Evolutionary conservation across 1,284 basidiomycete genomes (phyloP), one percentile per base, ranked within the genome.

Genomic region (Meira miltonrushii): DNA sequence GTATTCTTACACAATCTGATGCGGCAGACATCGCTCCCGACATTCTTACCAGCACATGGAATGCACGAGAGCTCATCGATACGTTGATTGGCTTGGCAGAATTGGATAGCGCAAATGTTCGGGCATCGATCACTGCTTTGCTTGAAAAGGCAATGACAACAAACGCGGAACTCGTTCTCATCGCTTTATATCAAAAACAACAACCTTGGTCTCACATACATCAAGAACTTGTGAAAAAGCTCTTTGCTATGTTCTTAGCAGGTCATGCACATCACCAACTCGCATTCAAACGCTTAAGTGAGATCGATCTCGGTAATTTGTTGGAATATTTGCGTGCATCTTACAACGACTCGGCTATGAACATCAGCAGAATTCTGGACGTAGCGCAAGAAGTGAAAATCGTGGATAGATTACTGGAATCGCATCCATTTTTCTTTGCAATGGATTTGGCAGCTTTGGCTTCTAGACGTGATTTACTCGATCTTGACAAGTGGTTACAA

Each of bases 231-330:
- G 87, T 89, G 15, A 85, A 88, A 55, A 89, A 89, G 72, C 83
- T 98, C 25, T 82, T 97, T 53, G 84, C 86, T 47, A 89, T 93
- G 85, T 97, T 98, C 82, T 83, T 98, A 50, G 87, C 86, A 19
- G 89, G 91, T 5, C 89, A 95, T 74, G 91, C 92, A 7, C 92
- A 92, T 67, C 90, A 94, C 69, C 90, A 94, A 68, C 85, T 98
- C 21, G 93, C 97, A 59, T 97, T 98, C 81, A 90, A 94, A 86
- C 85, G 91, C 59, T 86, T 98, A 61, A 94, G 90, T 88, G 89
- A 93, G 73, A 88, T 89, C 52, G 86, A 93, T 71, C 88, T 88
- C 1, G 82, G 85, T 0, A 89, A 92, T 74, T 84, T 97, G 52
- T 87, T 91, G 8, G 85, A 87, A 58, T 89, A 90, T 1, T 88